Evolutionary conservation across 805 yeast genomes (phyloP).

Genomic region (Cyberlindnera veronae): DNA sequence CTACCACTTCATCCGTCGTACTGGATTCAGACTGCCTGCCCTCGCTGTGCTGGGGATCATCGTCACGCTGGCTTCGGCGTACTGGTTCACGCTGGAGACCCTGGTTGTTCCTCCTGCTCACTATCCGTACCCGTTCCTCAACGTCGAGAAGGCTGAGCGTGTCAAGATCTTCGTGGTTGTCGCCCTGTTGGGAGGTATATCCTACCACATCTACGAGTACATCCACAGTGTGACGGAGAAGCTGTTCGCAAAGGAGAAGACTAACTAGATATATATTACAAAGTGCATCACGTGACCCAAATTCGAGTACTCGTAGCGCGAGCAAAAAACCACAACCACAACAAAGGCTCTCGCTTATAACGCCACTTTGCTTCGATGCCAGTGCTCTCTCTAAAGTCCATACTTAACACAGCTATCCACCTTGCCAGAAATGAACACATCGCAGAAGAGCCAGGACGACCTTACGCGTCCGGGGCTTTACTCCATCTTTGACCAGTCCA

Average conservation of each 20-base stretch:
- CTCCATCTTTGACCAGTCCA: slow-evolving; percentile 14
- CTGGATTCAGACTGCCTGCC: slow-evolving; percentile 35
- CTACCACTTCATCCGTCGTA: slow-evolving; percentile 49
- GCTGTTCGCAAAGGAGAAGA: slow-evolving; percentile 8
- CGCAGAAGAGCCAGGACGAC: slow-evolving; percentile 11
- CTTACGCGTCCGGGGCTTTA: slow-evolving; percentile 16
- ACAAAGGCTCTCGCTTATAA: background rate
- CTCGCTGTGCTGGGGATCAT: slow-evolving; percentile 39
- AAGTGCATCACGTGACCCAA: background rate
- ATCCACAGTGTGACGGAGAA: slow-evolving; percentile 23
- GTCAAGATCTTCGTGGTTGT: slow-evolving; percentile 47
- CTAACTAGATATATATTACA: background rate
- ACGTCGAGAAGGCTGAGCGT: slow-evolving; percentile 45
- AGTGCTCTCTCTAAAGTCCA: background rate
- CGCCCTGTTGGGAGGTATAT: slow-evolving; percentile 34
- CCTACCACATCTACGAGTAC: slow-evolving; percentile 29
- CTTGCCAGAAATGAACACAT: background rate
- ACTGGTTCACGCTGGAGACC: slow-evolving; percentile 50
- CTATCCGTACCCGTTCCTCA: slow-evolving; percentile 68
- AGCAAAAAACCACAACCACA: background rate
- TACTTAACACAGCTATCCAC: no score
- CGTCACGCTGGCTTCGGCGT: slow-evolving; percentile 38
- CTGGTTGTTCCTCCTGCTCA: slow-evolving; percentile 46
- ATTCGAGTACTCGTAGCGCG: background rate
- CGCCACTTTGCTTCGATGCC: background rate